These are phyloP conservation scores for Tephrocybe sp. DNA, from an alignment of 768 basidiomycete species.

Conservation along the genomic window DNA sequence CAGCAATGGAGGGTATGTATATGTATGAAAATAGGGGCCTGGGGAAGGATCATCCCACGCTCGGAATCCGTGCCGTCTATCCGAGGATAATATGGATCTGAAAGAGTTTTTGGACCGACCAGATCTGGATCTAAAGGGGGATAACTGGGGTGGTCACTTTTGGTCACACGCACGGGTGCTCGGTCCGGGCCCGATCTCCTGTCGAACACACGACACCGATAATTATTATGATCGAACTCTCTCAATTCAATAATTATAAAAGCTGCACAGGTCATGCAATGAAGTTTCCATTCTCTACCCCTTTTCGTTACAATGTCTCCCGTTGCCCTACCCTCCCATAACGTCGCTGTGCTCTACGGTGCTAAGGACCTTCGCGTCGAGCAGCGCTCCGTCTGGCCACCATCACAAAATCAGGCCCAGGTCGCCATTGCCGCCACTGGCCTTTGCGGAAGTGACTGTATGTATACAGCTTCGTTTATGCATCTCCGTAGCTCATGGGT, in stretches of 20 bases:
- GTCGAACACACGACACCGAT: conserved; percentile 18
- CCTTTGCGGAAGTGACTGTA: conserved; percentile 85
- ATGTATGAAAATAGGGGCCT: conserved; percentile 9
- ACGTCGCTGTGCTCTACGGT: conserved; percentile 82
- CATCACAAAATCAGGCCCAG: conserved; percentile 72
- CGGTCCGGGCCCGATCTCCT: conserved; percentile 22
- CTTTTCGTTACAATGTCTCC: conserved; percentile 32
- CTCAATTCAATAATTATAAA: conserved; percentile 17
- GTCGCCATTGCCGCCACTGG: conserved; percentile 82
- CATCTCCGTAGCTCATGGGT: conserved; percentile 3
- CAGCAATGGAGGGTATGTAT: conserved; percentile 6
- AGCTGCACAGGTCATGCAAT: conserved; percentile 14
- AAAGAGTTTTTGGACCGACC: conserved; percentile 9
- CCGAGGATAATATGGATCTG: conserved; percentile 12
- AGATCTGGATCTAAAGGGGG: conserved; percentile 17
- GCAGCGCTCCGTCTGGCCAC: conserved; percentile 70
- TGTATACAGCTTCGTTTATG: conserved; percentile 26
- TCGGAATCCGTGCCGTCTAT: conserved; percentile 18
- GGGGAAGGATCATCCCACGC: conserved; percentile 13
- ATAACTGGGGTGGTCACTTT: conserved; percentile 12
- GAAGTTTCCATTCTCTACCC: conserved; percentile 18
- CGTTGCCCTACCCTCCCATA: conserved; percentile 51
- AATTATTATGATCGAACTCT: conserved; percentile 11
- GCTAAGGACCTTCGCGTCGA: conserved; percentile 82
- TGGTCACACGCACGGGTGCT: conserved; percentile 17